Base-by-base conservation (phyloP, 2,329 filamentous ascomycete genomes). In the Cytospora chrysosperma region DNA sequence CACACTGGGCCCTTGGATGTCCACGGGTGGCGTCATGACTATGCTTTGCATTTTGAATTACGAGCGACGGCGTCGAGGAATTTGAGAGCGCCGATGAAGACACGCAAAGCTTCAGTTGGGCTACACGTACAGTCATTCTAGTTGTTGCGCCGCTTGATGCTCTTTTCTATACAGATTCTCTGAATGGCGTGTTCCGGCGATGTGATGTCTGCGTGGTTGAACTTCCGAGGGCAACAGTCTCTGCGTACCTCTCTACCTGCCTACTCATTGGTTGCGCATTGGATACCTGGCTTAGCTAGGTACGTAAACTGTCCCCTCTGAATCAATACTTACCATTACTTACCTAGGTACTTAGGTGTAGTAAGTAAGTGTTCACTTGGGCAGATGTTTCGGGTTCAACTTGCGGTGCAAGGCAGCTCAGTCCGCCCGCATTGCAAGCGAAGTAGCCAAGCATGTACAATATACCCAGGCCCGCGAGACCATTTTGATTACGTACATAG, bases 401-500 rank as follows among this genome's bases (percentile, higher is more conserved):
- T 15, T 37, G 34, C 34, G 34, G 34, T 13, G 30, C 34, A 12
- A 37, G 34, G 34, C 34, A 17, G 32, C 32, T 34, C 8, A 34
- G 32, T 34, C 9, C 32, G n/a, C n/a, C n/a, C n/a, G n/a, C 13
- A 34, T 34, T 12, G 13, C 13, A 10, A 34, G 32, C 13, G 9
- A 34, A 34, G 34, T 37, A 37, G 15, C 34, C 13, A 12, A 12
- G 34, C 10, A 15, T 37, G 34, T 37, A 37, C 13, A 37, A 13
- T 37, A 17, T 37, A 34, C 32, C 32, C 9, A 34, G 8, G 32
- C 5, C 7, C 13, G 50, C 40, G 7, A 26, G n/a, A 34, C 12
- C 9, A 1, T 21, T 21, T 32, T 37, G 50, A 49, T 55, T 61
- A 61, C 58, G 51, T 61, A 61, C 51, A 61, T n/a, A n/a, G n/a